Evolutionary conservation across 1,284 basidiomycete species (phyloP), one percentile per base, ranked within the genome.

Genomic region (Salmacisia buchloeana): DNA sequence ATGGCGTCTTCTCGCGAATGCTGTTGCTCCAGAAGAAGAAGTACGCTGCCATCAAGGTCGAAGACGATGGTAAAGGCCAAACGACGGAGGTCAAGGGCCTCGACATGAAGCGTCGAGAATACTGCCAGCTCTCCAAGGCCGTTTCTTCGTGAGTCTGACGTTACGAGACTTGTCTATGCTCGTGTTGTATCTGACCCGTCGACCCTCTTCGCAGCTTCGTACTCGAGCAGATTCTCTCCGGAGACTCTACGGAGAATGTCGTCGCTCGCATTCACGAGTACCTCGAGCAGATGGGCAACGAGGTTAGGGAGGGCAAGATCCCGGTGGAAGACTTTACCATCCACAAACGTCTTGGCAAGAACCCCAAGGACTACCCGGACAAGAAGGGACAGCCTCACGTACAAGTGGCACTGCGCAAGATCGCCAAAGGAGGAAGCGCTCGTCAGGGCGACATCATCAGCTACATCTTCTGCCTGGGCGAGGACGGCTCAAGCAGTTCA

Each of bases 31-130:
- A 98, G 78, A 99, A 98, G 86, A 99, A 98, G 84, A 98, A 98
- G 82, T 99, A 99, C 73, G 96, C 96, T 0, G 96, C 96, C 0
- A 84, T 97, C 78, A 96, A 97, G 81, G 67, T 74, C 29, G 89
- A 86, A 1, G 73, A 76, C 3, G 69, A 66, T 21, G 74, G 72
- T 9, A 71, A 71, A 35, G 49, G 49, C 10, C 62, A 65, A 2
- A 68, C 54, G 4, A 78, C 74, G 18, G 96, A 99, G 79, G 85
- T 98, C 81, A 99, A 98, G 80, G 96, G 96, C 82, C 83, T 99
- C 35, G 96, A 99, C 81, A 97, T 98, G 96, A 98, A 97, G 82
- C 87, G 96, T 58, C 84, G 96, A 83, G 96, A 98, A 80, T 99
- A 92, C 81, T 96, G 89, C 71, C 85, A 86, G 2, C 81, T 99